A percentile compares a stretch with the other conserved stretches of the same genome.
Conservation (phyloP, 768 basidiomycete genomes). For the Termitomyces heimii region DNA sequence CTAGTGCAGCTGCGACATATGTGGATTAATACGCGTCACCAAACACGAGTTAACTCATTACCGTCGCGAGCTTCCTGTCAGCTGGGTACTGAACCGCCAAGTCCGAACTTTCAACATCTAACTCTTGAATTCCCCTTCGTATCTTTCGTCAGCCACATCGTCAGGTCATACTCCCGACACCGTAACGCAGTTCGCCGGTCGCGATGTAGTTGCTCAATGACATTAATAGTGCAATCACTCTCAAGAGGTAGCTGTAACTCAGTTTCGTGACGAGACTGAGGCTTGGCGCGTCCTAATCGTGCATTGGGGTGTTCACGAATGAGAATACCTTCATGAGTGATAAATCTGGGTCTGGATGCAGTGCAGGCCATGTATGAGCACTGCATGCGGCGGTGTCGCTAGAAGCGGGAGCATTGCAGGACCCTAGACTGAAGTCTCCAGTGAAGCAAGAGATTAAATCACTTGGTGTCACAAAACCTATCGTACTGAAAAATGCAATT, state of each 20-base stretch:
- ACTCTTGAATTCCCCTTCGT: conserved; percentile 40
- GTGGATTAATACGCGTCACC: conserved; percentile 31
- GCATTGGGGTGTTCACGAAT: conserved; percentile 29
- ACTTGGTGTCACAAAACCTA: too few species aligned
- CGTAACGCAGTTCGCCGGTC: conserved; percentile 37
- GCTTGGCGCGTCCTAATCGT: conserved; percentile 31
- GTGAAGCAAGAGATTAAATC: too few species aligned
- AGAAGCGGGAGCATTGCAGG: conserved; percentile 36
- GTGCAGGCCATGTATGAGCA: conserved; percentile 32
- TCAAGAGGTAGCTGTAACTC: conserved; percentile 38
- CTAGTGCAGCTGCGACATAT: conserved; percentile 30
- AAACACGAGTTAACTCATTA: conserved; percentile 29
- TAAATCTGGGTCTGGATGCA: conserved; percentile 22
- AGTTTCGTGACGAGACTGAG: conserved; percentile 38
- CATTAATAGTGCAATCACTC: conserved; percentile 35
- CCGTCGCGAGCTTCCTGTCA: conserved; percentile 32
- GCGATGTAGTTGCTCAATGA: conserved; percentile 33
- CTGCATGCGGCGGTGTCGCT: conserved; percentile 34
- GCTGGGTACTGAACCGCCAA: neutral
- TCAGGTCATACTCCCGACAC: conserved; percentile 39
- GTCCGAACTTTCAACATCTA: neutral
- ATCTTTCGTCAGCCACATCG: conserved; percentile 34
- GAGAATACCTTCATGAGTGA: conserved; percentile 26
- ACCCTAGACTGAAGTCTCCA: too few species aligned
- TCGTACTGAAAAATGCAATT: too few species aligned